Evolutionary conservation across 116 monocot species (phyloP).

Genomic region (Cymodocea nodosa): DNA sequence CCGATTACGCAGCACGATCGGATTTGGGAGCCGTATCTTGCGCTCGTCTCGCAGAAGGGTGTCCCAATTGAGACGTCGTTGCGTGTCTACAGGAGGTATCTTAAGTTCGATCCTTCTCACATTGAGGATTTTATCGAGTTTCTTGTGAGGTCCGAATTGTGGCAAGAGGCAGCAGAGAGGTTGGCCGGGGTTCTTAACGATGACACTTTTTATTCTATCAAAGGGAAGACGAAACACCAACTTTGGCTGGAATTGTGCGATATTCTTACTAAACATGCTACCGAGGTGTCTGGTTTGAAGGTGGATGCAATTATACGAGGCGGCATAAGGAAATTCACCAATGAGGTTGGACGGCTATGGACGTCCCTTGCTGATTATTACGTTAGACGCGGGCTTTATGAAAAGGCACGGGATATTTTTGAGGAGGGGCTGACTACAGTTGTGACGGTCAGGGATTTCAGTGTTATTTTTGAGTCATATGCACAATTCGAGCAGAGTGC

Average conservation of each 20-base stretch:
- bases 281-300: constrained; percentile 75
- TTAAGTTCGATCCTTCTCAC: constrained; percentile 79
- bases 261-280: constrained; percentile 72
- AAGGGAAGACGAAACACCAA: constrained; percentile 81
- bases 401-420: constrained; percentile 83
- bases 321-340: constrained; percentile 68
- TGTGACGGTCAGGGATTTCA: constrained; percentile 76
- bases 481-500: constrained; percentile 89
- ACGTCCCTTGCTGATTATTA: constrained; percentile 92
- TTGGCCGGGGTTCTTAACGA: constrained; percentile 72
- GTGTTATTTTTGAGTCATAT: constrained; percentile 80
- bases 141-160: constrained; percentile 46
- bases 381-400: constrained; percentile 68
- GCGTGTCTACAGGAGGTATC: constrained; percentile 64
- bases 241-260: constrained; percentile 92
- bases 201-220: constrained; percentile 63
- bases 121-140: constrained; percentile 95
- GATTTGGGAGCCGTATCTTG: constrained; percentile 76
- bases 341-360: constrained; percentile 88
- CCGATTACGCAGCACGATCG: constrained; percentile 93
- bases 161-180: constrained; percentile 92
- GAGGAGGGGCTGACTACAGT: constrained; percentile 81
- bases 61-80: constrained; percentile 83
- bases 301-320: constrained; percentile 92
- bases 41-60: constrained; percentile 46